Conservation (phyloP, 352 stramenopile genomes). For the Phytophthora lateralis region DNA sequence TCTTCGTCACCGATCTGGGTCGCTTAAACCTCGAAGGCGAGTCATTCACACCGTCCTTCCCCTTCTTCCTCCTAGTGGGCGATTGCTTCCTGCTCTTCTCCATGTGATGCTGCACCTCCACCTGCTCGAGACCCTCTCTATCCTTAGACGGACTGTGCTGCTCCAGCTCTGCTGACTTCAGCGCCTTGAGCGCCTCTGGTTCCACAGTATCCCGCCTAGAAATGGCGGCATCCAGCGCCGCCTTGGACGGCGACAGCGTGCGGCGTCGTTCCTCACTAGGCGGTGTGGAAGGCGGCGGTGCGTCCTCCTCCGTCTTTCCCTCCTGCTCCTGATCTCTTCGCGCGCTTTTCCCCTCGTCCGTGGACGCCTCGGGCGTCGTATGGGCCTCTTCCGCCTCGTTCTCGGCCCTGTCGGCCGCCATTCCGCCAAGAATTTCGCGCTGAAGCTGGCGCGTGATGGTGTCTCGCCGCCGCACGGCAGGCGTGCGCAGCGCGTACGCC, state of each 20-base stretch:
- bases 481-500: constrained; percentile 42
- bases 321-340: constrained; percentile 2
- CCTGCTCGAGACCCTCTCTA: constrained; percentile 8
- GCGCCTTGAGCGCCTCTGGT: constrained; percentile 36
- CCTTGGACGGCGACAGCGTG: constrained; percentile 60
- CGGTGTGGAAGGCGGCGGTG: background rate
- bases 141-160: background rate
- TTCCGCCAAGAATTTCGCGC: constrained; percentile 61
- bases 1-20: constrained; percentile 22
- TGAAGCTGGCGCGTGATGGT: constrained; percentile 66
- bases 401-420: background rate
- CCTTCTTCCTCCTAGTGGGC: background rate
- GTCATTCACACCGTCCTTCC: constrained; percentile 3
- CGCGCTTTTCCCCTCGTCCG: background rate
- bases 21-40: constrained; percentile 20
- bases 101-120: constrained; percentile 2
- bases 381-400: background rate
- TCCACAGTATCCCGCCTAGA: constrained; percentile 43
- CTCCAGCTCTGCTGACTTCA: constrained; percentile 18
- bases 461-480: constrained; percentile 36
- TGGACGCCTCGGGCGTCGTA: background rate
- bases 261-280: constrained; percentile 1
- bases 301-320: constrained; percentile 21
- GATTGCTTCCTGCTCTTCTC: constrained; percentile 5
- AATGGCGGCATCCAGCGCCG: constrained; percentile 29